Evolutionary conservation across 2,329 filamentous ascomycete species (phyloP).

Genomic region (Ophioceras dolichostomum): DNA sequence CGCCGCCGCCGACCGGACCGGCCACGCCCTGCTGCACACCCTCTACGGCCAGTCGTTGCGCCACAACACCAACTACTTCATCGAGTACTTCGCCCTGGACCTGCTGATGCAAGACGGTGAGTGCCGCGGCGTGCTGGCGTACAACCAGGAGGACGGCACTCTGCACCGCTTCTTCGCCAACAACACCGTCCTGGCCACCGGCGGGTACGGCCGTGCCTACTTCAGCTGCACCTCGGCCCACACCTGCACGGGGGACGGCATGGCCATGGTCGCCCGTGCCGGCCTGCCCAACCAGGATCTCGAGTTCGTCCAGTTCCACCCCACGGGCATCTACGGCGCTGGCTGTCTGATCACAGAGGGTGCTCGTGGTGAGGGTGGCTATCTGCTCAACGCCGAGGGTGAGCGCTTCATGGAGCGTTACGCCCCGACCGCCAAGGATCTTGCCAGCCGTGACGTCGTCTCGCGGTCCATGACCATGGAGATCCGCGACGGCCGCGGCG

Average conservation of each 20-base stretch:
- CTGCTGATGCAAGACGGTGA: slow-evolving; percentile 95
- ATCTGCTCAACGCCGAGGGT: slow-evolving; percentile 93
- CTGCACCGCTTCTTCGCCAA: slow-evolving; percentile 94
- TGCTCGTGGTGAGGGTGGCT: slow-evolving; percentile 94
- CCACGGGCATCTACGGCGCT: slow-evolving; percentile 96
- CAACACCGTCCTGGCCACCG: slow-evolving; percentile 93
- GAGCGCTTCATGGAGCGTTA: slow-evolving; percentile 99
- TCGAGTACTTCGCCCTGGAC: slow-evolving; percentile 96
- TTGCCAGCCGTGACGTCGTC: slow-evolving; percentile 91
- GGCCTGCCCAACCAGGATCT: slow-evolving; percentile 98
- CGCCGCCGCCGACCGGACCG: slow-evolving; percentile 90
- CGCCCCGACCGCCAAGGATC: slow-evolving; percentile 93
- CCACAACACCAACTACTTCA: slow-evolving; percentile 99
- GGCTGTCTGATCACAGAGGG: slow-evolving; percentile 97
- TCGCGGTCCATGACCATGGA: slow-evolving; percentile 97
- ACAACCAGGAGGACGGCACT: slow-evolving; percentile 98
- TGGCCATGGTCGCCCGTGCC: slow-evolving; percentile 97
- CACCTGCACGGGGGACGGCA: slow-evolving; percentile 97
- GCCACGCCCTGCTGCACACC: slow-evolving; percentile 94
- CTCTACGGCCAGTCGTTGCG: slow-evolving; percentile 94
- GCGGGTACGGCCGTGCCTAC: slow-evolving; percentile 95
- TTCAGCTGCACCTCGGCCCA: slow-evolving; percentile 97
- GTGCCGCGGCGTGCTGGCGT: slow-evolving; percentile 92
- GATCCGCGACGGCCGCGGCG: slow-evolving; percentile 94
- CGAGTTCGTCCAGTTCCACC: slow-evolving; percentile 99